Evolutionary conservation across 208 protist species (phyloP).

Genomic region (Acanthamoeba royreba): DNA sequence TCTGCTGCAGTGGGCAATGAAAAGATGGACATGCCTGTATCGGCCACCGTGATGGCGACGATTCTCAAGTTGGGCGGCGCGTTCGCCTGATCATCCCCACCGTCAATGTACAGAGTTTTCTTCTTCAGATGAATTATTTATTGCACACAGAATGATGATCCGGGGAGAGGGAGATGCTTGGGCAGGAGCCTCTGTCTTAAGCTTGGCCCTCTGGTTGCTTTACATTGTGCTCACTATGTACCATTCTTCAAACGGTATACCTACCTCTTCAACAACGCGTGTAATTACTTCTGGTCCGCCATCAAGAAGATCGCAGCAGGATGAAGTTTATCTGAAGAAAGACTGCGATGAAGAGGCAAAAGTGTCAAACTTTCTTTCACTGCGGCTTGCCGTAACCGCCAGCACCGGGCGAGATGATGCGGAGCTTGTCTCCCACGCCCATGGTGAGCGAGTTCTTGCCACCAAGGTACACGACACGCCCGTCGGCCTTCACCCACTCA

Average conservation of each 20-base stretch:
- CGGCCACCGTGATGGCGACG: background rate
- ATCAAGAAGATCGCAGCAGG: too few species aligned
- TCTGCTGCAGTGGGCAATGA: background rate
- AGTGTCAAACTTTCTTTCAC: background rate
- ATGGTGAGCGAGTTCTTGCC: slow-evolving; percentile 72
- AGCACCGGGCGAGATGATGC: slow-evolving; percentile 81
- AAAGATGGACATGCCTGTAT: background rate
- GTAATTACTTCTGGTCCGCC: too few species aligned
- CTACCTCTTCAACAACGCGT: too few species aligned
- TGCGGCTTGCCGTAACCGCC: slow-evolving; percentile 77
- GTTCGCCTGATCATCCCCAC: too few species aligned
- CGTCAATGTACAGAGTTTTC: too few species aligned
- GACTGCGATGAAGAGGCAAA: background rate
- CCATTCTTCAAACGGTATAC: too few species aligned
- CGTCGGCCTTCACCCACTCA: slow-evolving; percentile 50
- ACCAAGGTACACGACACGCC: slow-evolving; percentile 69
- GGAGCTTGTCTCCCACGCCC: slow-evolving; percentile 67
- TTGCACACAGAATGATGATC: too few species aligned
- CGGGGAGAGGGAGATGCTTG: too few species aligned
- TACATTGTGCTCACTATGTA: background rate
- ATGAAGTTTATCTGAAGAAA: too few species aligned
- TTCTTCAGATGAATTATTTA: too few species aligned
- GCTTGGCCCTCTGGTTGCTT: too few species aligned
- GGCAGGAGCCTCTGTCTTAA: too few species aligned
- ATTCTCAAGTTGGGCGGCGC: background rate